Evolutionary conservation across 495 filamentous ascomycete genomes (phyloP).

Genomic region (Penicillium chermesinum): DNA sequence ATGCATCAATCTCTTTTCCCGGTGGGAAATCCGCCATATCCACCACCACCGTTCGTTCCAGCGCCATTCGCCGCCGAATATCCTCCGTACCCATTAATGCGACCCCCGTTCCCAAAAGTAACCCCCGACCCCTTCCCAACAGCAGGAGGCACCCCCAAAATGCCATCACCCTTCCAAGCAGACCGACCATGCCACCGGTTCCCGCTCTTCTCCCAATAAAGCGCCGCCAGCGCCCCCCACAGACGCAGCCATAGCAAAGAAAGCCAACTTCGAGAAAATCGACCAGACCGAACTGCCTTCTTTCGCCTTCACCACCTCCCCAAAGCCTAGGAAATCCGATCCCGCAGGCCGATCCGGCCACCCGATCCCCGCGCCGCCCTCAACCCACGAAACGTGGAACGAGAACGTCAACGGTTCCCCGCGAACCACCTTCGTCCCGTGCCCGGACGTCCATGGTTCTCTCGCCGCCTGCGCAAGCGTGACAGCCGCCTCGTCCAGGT

Average conservation of each 20-base stretch:
- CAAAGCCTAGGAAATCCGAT: conserved; percentile 39
- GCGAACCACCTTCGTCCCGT: conserved; percentile 66
- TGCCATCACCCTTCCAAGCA: conserved; percentile 38
- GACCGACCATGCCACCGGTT: conserved; percentile 28
- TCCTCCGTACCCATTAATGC: conserved; percentile 50
- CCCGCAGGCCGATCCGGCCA: conserved; percentile 28
- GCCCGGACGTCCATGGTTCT: conserved; percentile 43
- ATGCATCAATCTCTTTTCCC: conserved; percentile 51
- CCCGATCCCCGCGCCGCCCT: conserved; percentile 53
- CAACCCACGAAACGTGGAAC: conserved; percentile 83
- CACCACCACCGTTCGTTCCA: conserved; percentile 19
- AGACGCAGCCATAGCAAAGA: conserved; percentile 40
- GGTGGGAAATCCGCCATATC: conserved; percentile 42
- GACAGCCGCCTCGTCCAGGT: conserved; percentile 31
- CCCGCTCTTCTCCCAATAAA: conserved; percentile 43
- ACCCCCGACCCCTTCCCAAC: conserved; percentile 32
- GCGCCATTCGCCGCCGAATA: conserved; percentile 23
- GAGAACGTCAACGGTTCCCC: conserved; percentile 77
- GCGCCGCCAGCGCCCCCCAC: conserved; percentile 42
- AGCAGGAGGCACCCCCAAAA: conserved; percentile 32
- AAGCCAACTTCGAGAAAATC: conserved; percentile 35
- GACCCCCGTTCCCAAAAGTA: conserved; percentile 41
- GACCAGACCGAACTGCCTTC: conserved; percentile 10
- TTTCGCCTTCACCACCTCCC: conserved; percentile 6
- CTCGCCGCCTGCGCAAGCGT: conserved; percentile 36